Conservation (phyloP, 108 stramenopile species). For the Fistulifera pelliculosa region DNA sequence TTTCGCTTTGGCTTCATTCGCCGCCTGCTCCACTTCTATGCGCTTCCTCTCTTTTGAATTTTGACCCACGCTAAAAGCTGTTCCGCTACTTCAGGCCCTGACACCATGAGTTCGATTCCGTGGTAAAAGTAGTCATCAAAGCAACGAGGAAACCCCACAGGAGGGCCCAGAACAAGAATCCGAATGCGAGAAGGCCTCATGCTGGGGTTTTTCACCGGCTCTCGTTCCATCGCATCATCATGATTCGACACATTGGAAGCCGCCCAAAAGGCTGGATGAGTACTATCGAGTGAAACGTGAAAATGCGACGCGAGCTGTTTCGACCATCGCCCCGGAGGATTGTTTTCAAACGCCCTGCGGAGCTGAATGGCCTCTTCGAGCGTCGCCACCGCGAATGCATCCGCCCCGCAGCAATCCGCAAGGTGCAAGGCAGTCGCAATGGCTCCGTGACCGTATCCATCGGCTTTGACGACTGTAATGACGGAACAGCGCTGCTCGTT, state of each 20-base stretch:
- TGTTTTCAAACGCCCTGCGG: constrained; percentile 36
- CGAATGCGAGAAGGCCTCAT: constrained; percentile 28
- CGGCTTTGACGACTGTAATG: constrained; percentile 71
- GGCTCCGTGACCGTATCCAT: constrained; percentile 73
- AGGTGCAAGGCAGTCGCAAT: constrained; percentile 46
- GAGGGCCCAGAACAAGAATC: constrained; percentile 56
- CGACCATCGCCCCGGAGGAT: constrained; percentile 4
- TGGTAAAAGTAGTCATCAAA: constrained; percentile 60
- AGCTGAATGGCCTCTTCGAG: constrained; percentile 41
- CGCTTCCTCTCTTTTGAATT: constrained; percentile 39
- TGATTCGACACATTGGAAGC: neutral
- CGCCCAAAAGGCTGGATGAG: neutral
- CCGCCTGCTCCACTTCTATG: constrained; percentile 40
- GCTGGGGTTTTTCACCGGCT: neutral
- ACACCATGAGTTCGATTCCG: constrained; percentile 55
- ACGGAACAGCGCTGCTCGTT: constrained; percentile 49
- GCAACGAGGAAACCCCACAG: constrained; percentile 42
- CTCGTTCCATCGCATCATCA: neutral
- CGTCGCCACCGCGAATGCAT: constrained; percentile 69
- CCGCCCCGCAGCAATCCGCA: constrained; percentile 40
- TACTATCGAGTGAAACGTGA: neutral
- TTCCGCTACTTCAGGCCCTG: constrained; percentile 50
- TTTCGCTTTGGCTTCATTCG: constrained; percentile 32
- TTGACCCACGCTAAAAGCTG: constrained; percentile 38
- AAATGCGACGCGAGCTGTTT: constrained; percentile 7